Conservation (phyloP, 2,329 filamentous ascomycete genomes). For the Fusarium temperatum region DNA sequence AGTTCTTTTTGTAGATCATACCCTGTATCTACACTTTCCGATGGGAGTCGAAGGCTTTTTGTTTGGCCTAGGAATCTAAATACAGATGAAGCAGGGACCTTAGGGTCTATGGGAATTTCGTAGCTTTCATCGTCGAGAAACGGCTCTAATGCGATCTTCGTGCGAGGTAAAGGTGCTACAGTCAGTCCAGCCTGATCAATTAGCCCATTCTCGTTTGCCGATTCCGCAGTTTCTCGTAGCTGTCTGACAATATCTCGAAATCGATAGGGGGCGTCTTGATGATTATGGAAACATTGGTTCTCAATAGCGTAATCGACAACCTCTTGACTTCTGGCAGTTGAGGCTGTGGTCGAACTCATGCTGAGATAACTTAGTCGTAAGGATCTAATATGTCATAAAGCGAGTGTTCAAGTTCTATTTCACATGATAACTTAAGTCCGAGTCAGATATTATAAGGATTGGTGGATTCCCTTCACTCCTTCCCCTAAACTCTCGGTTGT, state of each 20-base stretch:
- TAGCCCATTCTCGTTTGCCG: constrained; percentile 21
- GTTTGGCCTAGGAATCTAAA: background rate
- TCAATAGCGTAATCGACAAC: constrained; percentile 41
- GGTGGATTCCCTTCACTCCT: background rate
- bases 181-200: constrained; percentile 36
- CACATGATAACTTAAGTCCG: background rate
- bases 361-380: background rate
- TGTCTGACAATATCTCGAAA: constrained; percentile 35
- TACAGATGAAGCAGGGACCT: background rate
- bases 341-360: constrained; percentile 9
- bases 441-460: background rate
- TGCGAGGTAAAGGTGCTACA: constrained; percentile 21
- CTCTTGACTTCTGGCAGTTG: constrained; percentile 3
- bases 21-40: constrained; percentile 40
- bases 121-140: background rate
- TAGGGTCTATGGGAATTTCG: background rate
- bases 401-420: background rate
- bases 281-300: constrained; percentile 41
- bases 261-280: constrained; percentile 41
- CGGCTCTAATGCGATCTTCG: constrained; percentile 14
- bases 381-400: background rate
- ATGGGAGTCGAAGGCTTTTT: constrained; percentile 27
- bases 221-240: constrained; percentile 26
- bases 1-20: constrained; percentile 34
- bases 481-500: background rate